Evolutionary conservation across 1,139 yeast genomes (phyloP).

Genomic region (Yarrowia galli): DNA sequence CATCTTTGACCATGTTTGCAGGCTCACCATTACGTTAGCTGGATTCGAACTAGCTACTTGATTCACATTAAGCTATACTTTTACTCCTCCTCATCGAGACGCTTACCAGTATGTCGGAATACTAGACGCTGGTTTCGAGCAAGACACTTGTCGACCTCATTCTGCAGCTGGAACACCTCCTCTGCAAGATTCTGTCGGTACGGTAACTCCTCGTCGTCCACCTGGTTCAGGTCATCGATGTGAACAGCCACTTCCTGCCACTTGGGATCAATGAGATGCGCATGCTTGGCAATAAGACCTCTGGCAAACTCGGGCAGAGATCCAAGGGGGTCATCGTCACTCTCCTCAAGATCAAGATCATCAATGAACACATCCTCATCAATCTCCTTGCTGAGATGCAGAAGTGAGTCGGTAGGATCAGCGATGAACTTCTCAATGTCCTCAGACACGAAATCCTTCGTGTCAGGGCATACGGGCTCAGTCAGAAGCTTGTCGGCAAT

Average conservation of each 20-base stretch:
- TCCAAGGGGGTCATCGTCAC: conserved; percentile 15
- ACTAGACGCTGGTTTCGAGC: conserved; percentile 26
- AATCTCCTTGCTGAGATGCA: conserved; percentile 13
- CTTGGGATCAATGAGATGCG: conserved; percentile 15
- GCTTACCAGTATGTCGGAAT: conserved; percentile 25
- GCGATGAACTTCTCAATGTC: conserved; percentile 30
- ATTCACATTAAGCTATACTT: background rate
- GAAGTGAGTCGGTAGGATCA: conserved; percentile 2
- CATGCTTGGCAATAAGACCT: conserved; percentile 7
- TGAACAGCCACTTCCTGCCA: conserved; percentile 29
- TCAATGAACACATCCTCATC: conserved; percentile 24
- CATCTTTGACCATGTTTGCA: too few relatives aligned
- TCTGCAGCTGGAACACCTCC: conserved; percentile 32
- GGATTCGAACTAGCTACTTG: too few relatives aligned
- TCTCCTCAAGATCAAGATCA: conserved; percentile 16
- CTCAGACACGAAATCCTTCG: background rate
- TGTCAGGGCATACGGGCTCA: background rate
- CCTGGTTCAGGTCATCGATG: conserved; percentile 19
- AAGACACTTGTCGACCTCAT: conserved; percentile 13
- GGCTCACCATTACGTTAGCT: too few relatives aligned
- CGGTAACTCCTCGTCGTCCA: conserved; percentile 31
- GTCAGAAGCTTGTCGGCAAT: background rate
- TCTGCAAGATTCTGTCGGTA: conserved; percentile 29
- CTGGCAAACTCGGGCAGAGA: conserved; percentile 24
- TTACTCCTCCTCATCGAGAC: conserved; percentile 8